Evolutionary conservation across 1,284 basidiomycete genomes (phyloP).

Genomic region (Fistulina hepatica): DNA sequence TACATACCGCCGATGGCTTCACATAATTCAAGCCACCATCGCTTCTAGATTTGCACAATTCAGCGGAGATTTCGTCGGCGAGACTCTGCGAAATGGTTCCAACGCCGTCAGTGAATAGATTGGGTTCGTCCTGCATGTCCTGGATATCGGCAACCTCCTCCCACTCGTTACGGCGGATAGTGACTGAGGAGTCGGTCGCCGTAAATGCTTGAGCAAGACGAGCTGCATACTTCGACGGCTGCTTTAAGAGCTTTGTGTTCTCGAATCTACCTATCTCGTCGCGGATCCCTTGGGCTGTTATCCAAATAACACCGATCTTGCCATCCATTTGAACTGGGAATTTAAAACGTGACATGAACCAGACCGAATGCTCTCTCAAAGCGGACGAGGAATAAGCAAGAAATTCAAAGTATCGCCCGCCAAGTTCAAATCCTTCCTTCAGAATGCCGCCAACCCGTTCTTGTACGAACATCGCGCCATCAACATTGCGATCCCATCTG

Average conservation of each 20-base stretch:
- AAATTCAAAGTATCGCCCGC: conserved; percentile 58
- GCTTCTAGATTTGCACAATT: conserved; percentile 35
- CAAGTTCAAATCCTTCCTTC: conserved; percentile 56
- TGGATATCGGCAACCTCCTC: conserved; percentile 43
- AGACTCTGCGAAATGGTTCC: conserved; percentile 61
- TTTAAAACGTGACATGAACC: conserved; percentile 58
- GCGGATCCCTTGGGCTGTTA: conserved; percentile 49
- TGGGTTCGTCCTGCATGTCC: conserved; percentile 11
- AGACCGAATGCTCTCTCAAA: conserved; percentile 62
- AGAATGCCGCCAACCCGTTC: conserved; percentile 54
- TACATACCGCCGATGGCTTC: conserved; percentile 50
- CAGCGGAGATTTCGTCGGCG: conserved; percentile 45
- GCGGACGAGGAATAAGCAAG: conserved; percentile 67
- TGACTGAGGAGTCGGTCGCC: conserved; percentile 61
- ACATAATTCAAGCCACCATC: conserved; percentile 25
- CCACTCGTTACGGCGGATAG: conserved; percentile 46
- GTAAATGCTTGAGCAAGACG: conserved; percentile 76
- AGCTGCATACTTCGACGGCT: conserved; percentile 70
- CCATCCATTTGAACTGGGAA: too few species aligned
- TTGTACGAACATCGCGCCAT: conserved; percentile 43
- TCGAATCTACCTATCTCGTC: conserved; percentile 52
- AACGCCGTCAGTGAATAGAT: conserved; percentile 60
- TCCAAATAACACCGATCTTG: too few species aligned
- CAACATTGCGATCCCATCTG: conserved; percentile 54
- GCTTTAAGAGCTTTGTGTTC: conserved; percentile 35